These are phyloP conservation scores for Fraxinus sp. DNA, from an alignment of 305 asterid species.

Conservation along the genomic window DNA sequence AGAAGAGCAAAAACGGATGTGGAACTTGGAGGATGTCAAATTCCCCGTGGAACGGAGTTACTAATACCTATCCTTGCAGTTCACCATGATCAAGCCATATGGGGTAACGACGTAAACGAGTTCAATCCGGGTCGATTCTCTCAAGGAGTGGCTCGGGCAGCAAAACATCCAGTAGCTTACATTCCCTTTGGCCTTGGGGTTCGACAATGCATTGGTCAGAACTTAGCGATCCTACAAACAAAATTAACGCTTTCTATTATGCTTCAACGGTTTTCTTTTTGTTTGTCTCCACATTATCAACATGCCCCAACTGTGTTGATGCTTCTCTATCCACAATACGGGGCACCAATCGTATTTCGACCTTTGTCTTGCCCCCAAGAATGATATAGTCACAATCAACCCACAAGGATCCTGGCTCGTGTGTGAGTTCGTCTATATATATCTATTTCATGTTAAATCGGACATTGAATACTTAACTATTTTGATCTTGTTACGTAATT, in stretches of 20 bases:
- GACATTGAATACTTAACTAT: not conserved
- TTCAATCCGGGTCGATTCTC: constrained; percentile 79
- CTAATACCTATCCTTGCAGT: constrained; percentile 83
- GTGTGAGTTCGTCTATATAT: not conserved
- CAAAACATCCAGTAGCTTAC: constrained; percentile 76
- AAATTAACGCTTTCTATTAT: constrained; percentile 71
- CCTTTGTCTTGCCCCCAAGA: not conserved
- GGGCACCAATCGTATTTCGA: constrained; percentile 74
- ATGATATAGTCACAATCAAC: not conserved
- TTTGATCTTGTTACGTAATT: not conserved
- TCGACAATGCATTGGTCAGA: constrained; percentile 89
- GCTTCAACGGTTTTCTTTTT: constrained; percentile 64
- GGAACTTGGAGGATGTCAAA: constrained; percentile 54
- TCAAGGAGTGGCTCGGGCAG: constrained; percentile 68
- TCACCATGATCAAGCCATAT: constrained; percentile 67
- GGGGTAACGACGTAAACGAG: constrained; percentile 78
- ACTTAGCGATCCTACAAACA: constrained; percentile 73
- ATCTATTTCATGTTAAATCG: not conserved
- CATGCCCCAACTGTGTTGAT: constrained; percentile 80
- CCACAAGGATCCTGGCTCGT: not conserved
- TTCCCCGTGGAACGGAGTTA: constrained; percentile 62
- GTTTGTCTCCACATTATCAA: constrained; percentile 57
- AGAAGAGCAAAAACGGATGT: constrained; percentile 61
- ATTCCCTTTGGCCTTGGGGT: constrained; percentile 88
- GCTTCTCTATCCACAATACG: constrained; percentile 78